Evolutionary conservation across 1,284 basidiomycete genomes (phyloP).

Genomic region (Chalciporus sp.): DNA sequence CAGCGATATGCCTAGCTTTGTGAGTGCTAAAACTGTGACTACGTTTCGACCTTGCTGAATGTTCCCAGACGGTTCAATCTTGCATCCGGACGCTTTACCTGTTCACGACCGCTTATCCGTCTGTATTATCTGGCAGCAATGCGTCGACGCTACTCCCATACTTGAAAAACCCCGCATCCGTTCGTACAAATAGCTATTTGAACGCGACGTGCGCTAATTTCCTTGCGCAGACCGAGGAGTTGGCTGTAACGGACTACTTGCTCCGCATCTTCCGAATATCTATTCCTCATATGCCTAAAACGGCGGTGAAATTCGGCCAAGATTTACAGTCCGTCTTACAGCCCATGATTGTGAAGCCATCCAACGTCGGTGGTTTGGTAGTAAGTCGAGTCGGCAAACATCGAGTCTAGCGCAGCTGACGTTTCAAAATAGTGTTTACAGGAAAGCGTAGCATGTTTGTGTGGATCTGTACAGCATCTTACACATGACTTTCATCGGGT

Average conservation of each 20-base stretch:
- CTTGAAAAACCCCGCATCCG: constrained; percentile 77
- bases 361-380: constrained; percentile 61
- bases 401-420: background rate
- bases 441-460: constrained; percentile 91
- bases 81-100: constrained; percentile 85
- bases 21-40: constrained; percentile 41
- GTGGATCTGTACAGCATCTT: constrained; percentile 79
- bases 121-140: constrained; percentile 77
- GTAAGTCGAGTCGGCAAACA: constrained; percentile 40
- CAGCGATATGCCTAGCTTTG: constrained; percentile 75
- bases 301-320: constrained; percentile 82
- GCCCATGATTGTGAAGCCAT: constrained; percentile 86
- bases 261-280: constrained; percentile 86
- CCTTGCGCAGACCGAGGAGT: constrained; percentile 73
- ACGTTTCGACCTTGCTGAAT: background rate
- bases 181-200: constrained; percentile 36
- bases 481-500: constrained; percentile 85
- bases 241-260: constrained; percentile 79
- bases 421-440: constrained; percentile 64
- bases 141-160: constrained; percentile 86
- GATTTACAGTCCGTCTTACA: constrained; percentile 81
- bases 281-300: constrained; percentile 87
- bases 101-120: constrained; percentile 79
- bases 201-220: constrained; percentile 1
- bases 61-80: constrained; percentile 68